These are phyloP conservation scores for Phialophora expanda DNA, from an alignment of 2,329 filamentous ascomycete genomes.

Conservation along the genomic window DNA sequence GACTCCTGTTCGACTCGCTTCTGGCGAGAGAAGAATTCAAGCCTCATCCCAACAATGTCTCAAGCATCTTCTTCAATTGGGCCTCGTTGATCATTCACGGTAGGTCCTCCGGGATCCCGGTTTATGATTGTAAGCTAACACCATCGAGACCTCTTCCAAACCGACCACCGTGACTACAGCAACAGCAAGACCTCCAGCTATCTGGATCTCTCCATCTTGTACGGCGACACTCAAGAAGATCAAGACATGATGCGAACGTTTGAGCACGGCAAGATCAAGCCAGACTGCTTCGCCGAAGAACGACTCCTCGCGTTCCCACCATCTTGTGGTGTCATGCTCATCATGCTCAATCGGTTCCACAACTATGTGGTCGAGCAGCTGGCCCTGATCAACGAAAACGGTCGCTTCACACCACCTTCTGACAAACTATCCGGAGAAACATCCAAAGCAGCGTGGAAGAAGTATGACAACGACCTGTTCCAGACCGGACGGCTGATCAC, in stretches of 20 bases:
- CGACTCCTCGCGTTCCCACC: slow-evolving; percentile 73
- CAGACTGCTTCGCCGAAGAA: slow-evolving; percentile 73
- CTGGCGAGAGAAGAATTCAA: slow-evolving; percentile 51
- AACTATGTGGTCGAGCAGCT: slow-evolving; percentile 83
- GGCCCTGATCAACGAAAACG: slow-evolving; percentile 82
- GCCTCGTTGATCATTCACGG: slow-evolving; percentile 75
- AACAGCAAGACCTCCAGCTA: slow-evolving; percentile 73
- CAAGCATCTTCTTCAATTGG: slow-evolving; percentile 74
- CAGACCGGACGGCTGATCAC: slow-evolving; percentile 78
- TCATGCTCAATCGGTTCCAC: slow-evolving; percentile 79
- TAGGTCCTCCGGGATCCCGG: slow-evolving; percentile 41
- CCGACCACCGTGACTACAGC: slow-evolving; percentile 64
- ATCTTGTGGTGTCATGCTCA: slow-evolving; percentile 70
- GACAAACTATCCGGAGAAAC: slow-evolving; percentile 58
- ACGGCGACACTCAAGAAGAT: slow-evolving; percentile 64
- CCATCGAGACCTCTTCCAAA: slow-evolving; percentile 70
- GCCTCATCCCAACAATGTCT: slow-evolving; percentile 72
- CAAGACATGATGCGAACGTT: slow-evolving; percentile 64
- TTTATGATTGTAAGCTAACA: slow-evolving; percentile 1
- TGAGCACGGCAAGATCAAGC: slow-evolving; percentile 72
- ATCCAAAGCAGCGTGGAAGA: slow-evolving; percentile 61
- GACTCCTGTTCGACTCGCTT: slow-evolving; percentile 54
- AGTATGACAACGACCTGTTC: slow-evolving; percentile 78
- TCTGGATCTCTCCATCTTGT: slow-evolving; percentile 72
- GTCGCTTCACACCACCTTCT: slow-evolving; percentile 72